A percentile compares a stretch with the other conserved stretches of the same genome.
Conservation (phyloP, 805 yeast genomes). For the Suhomyces sp. region DNA sequence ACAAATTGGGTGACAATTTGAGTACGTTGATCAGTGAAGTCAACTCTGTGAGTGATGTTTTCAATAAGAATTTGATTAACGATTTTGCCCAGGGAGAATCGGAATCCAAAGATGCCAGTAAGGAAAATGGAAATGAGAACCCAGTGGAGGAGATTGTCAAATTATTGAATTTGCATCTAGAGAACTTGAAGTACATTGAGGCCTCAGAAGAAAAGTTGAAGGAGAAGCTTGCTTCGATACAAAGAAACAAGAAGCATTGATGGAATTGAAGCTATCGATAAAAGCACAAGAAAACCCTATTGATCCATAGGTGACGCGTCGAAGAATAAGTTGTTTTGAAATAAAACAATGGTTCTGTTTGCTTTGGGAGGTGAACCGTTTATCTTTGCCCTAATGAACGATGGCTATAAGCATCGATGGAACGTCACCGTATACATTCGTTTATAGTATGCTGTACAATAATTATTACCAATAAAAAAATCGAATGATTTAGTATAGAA, state of each 20-base stretch:
- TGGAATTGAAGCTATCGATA: too few relatives aligned
- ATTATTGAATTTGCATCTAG: constrained; percentile 83
- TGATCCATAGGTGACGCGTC: too few relatives aligned
- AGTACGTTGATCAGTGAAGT: constrained; percentile 76
- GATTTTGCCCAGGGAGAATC: constrained; percentile 19
- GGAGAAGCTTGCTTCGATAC: constrained; percentile 53
- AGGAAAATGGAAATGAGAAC: constrained; percentile 28
- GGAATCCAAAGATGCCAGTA: constrained; percentile 17
- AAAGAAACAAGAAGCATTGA: constrained; percentile 2
- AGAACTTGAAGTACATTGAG: constrained; percentile 86
- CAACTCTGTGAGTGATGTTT: constrained; percentile 77
- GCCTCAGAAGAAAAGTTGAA: constrained; percentile 66
- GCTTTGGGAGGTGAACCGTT: too few relatives aligned
- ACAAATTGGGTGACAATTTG: constrained; percentile 72
- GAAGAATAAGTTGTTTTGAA: too few relatives aligned
- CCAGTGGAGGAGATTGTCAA: constrained; percentile 70
- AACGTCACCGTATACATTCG: too few relatives aligned
- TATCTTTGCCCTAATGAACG: too few relatives aligned
- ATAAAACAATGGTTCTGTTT: too few relatives aligned
- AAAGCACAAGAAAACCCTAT: too few relatives aligned
- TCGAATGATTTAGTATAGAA: too few relatives aligned
- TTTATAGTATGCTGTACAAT: too few relatives aligned
- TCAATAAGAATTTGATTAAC: constrained; percentile 58
- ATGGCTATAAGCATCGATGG: too few relatives aligned
- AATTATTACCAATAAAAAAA: too few relatives aligned